Base-by-base conservation (phyloP, 805 yeast genomes). In the Kuraishia piskuri region DNA sequence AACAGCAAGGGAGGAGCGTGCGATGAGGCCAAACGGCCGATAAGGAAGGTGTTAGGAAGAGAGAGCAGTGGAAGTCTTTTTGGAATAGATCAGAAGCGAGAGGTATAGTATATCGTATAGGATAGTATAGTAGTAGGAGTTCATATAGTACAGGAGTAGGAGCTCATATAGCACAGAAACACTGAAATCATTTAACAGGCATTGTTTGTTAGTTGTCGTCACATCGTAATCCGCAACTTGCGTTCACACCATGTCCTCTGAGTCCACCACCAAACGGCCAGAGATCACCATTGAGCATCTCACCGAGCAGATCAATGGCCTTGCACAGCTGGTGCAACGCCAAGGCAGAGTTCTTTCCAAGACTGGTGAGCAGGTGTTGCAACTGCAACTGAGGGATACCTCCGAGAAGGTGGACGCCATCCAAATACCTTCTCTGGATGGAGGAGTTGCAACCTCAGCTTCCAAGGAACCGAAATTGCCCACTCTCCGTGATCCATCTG, bases 321-420 rank as follows among this genome's bases (percentile, higher is more conserved):
- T 88, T 37, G 71, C 78, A 20, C 70, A 72, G 5, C 58, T 78
- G 17, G 87, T 87, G 10, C 76, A 76, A 58, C 87, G 82, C 61
- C 95, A 90, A 66, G 73, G 82, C 53, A 70, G 75, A 48, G 62
- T 90, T 56, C 73, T 91, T 51, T 79, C 87, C 25, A 78, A 82
- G 57, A 88, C 97, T 0, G 97, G 97, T 1, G 81, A 87, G 60
- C 90, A 86, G 59, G 75, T 91, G 12, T 67, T 91, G 59, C 80
- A 81, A 56, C 59, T 88, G 52, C 95, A 89, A 65, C 76, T 90
- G 52, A 73, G 66, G 65, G 84, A 77, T 66, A 81, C 66, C 63
- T 72, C 64, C 26, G 55, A 52, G 20, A 59, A 63, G 49, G 58
- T 66, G 47, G 60, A 57, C 6, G 57, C 58, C 14, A 57, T 64